A percentile compares a stretch with the other conserved stretches of the same genome.
phyloP scores from a whole-genome alignment of 257 asterid genomes.

The Voacanga thouarsii region DNA sequence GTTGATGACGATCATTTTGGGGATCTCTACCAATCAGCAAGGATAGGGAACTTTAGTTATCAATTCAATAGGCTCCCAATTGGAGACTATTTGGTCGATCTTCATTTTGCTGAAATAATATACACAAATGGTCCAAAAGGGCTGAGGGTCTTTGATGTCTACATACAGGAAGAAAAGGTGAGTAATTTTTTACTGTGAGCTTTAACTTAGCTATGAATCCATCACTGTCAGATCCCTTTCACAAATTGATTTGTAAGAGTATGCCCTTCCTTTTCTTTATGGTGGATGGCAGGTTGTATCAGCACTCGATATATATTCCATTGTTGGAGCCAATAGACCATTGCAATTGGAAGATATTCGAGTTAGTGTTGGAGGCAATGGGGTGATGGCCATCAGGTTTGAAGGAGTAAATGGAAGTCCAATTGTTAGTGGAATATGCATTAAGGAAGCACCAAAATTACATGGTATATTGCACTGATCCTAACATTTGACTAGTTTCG shows the following conservation, averaged over 20 bases:
- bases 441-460: slow-evolving; percentile 44
- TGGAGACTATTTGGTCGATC: slow-evolving; percentile 72
- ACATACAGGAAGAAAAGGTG: slow-evolving; percentile 88
- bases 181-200: slow-evolving; percentile 14
- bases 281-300: slow-evolving; percentile 61
- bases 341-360: slow-evolving; percentile 67
- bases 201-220: no score
- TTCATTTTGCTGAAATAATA: slow-evolving; percentile 84
- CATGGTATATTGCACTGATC: slow-evolving; percentile 32
- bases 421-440: slow-evolving; percentile 80
- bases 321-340: slow-evolving; percentile 86
- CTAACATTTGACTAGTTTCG: background rate
- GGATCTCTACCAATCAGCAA: slow-evolving; percentile 68
- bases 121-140: slow-evolving; percentile 84
- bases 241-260: background rate
- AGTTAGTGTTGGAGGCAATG: slow-evolving; percentile 61
- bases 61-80: slow-evolving; percentile 49
- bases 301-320: slow-evolving; percentile 77
- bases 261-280: background rate
- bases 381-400: slow-evolving; percentile 54
- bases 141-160: slow-evolving; percentile 82
- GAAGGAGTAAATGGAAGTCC: slow-evolving; percentile 83
- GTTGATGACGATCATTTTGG: slow-evolving; percentile 43
- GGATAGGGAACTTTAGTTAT: slow-evolving; percentile 74
- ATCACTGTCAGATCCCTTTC: background rate